Base-by-base conservation (phyloP, 1,139 yeast genomes). In the Debaryomycetaceae sp. region DNA sequence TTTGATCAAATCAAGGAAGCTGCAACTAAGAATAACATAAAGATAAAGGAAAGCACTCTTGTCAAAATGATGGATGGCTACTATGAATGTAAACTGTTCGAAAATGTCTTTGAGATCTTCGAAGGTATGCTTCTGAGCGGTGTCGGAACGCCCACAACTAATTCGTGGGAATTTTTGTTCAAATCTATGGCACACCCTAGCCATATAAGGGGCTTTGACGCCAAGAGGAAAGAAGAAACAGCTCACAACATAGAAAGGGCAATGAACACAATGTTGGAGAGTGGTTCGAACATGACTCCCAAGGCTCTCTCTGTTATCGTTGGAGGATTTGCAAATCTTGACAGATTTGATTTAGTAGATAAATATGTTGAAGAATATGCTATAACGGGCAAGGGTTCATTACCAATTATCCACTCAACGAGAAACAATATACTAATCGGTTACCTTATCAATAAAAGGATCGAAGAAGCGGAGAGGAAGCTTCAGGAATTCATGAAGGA, bases 391-490 rank as follows among this genome's bases (percentile, higher is more conserved):
- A 50, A 53, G 4, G 56, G 56, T 5, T 40, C 46, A 17, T 42
- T 65, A 14, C 66, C 69, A 5, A 51, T 66, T 17, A 63, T 65
- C 37, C 59, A 60, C 41, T 51, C 63, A 24, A 58, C 72, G 24
- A 63, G 65, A 42, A 69, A 72, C 56, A 71, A 68, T 45, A 63
- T 70, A 38, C 53, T 74, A 45, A 56, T 63, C 36, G 78, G 78
- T 1, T 55, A 68, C 42, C 44, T 68, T 13, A 49, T 58, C 44
- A 71, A 72, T 51, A 55, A 55, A 2, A 51, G 60, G 33, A 55
- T 69, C n/a, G 45, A 42, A 1, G 66, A 60, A 37, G 77, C 78
- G 9, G 78, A 74, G 52, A 34, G 44, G 6, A 60, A 59, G 46
- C 56, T 74, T 49, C 52, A 62, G 46, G 60, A 59, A 45, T 69